Percentiles rank a stretch among this genome's conserved stretches.
These are phyloP conservation scores for Linum usitatissimum DNA, from an alignment of 345 rosid genomes.

Conservation along the genomic window DNA sequence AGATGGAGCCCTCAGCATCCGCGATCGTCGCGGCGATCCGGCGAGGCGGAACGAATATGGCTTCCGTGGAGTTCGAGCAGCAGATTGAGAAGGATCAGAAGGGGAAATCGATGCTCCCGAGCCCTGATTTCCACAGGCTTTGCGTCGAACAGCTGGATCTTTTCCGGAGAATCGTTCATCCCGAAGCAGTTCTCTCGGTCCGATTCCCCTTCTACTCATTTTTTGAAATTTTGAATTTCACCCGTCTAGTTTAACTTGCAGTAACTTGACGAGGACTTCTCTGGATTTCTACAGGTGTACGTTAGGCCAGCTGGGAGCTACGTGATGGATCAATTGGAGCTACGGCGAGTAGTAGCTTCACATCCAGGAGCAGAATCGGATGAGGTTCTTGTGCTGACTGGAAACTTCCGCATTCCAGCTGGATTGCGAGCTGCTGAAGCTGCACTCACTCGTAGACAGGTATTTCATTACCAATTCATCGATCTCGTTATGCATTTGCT, in stretches of 20 bases:
- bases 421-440: slow-evolving; percentile 85
- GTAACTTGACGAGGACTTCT: neutral
- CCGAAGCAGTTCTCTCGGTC: slow-evolving; percentile 65
- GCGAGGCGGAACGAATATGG: slow-evolving; percentile 44
- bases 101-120: slow-evolving; percentile 55
- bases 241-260: neutral
- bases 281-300: slow-evolving; percentile 39
- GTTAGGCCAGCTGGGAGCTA: slow-evolving; percentile 94
- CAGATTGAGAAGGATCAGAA: slow-evolving; percentile 44
- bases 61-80: slow-evolving; percentile 57
- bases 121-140: slow-evolving; percentile 71
- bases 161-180: slow-evolving; percentile 64
- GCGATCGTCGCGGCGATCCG: slow-evolving; percentile 71
- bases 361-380: slow-evolving; percentile 39
- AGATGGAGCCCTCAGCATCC: slow-evolving; percentile 54
- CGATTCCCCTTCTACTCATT: slow-evolving; percentile 6
- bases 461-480: slow-evolving; percentile 12
- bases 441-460: slow-evolving; percentile 63
- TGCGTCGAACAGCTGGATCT: slow-evolving; percentile 72
- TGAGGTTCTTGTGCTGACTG: slow-evolving; percentile 63
- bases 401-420: slow-evolving; percentile 54
- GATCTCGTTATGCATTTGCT: neutral
- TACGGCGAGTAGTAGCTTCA: slow-evolving; percentile 60
- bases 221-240: neutral
- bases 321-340: slow-evolving; percentile 85